Conservation (phyloP, 352 stramenopile genomes). For the Phytophthora pseudosyringae region DNA sequence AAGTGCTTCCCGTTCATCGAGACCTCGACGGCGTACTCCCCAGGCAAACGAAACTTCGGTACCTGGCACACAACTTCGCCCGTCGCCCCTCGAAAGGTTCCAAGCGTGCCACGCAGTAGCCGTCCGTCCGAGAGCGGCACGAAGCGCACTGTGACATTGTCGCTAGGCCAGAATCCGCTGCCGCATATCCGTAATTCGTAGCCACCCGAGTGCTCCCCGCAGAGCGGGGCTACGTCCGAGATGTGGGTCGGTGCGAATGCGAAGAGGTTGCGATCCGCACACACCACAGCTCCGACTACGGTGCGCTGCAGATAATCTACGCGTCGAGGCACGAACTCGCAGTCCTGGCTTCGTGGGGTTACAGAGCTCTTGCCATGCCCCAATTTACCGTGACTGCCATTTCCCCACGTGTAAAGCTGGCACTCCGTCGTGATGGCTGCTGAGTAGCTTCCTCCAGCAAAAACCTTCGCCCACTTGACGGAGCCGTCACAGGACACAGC, state of each 20-base stretch:
- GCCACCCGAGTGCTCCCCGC: conserved; percentile 59
- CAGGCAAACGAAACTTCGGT: conserved; percentile 66
- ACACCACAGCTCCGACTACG: conserved; percentile 54
- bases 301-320: conserved; percentile 50
- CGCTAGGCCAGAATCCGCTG: conserved; percentile 79
- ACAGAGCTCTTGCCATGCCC: conserved; percentile 33
- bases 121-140: conserved; percentile 60
- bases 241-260: conserved; percentile 71
- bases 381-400: conserved; percentile 56
- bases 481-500: conserved; percentile 15
- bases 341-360: background rate
- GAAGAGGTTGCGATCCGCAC: conserved; percentile 52
- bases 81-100: conserved; percentile 41
- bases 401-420: conserved; percentile 69
- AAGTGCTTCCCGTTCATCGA: conserved; percentile 87
- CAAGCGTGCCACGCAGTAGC: conserved; percentile 58
- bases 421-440: conserved; percentile 46
- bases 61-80: conserved; percentile 67
- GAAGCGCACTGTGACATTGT: conserved; percentile 85
- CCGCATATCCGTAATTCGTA: conserved; percentile 69
- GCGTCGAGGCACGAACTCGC: conserved; percentile 41
- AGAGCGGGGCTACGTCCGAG: conserved; percentile 46
- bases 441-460: conserved; percentile 70
- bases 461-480: conserved; percentile 54
- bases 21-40: conserved; percentile 73